These are phyloP conservation scores for Terfezia boudieri DNA, from an alignment of 495 filamentous ascomycete genomes.

Conservation along the genomic window DNA sequence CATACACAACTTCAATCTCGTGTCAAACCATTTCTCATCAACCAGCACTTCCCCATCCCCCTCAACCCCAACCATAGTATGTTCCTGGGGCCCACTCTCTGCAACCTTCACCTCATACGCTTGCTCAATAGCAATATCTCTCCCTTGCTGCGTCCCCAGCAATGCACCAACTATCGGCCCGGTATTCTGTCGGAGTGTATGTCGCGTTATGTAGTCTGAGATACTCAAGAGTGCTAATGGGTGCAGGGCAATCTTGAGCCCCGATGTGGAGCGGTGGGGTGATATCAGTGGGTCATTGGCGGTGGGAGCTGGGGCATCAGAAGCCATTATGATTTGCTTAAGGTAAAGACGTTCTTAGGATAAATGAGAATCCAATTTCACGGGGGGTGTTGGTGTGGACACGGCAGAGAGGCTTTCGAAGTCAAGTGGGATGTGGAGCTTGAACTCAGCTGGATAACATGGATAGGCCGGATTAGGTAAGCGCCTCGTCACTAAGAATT, in stretches of 20 bases:
- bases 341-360: too few species aligned
- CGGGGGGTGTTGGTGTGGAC: too few species aligned
- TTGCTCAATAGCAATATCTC: constrained; percentile 75
- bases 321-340: too few species aligned
- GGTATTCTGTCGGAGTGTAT: constrained; percentile 48
- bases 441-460: too few species aligned
- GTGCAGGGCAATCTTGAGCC: constrained; percentile 67
- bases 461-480: too few species aligned
- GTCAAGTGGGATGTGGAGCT: too few species aligned
- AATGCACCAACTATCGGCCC: constrained; percentile 71
- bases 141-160: constrained; percentile 73
- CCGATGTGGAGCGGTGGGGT: constrained; percentile 43
- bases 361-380: too few species aligned
- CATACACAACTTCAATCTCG: constrained; percentile 67
- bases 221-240: constrained; percentile 89
- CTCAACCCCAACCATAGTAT: not conserved
- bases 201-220: constrained; percentile 86
- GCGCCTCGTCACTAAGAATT: too few species aligned
- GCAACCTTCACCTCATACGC: constrained; percentile 58
- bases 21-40: constrained; percentile 49
- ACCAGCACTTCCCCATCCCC: constrained; percentile 31
- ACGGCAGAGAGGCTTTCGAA: too few species aligned
- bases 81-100: constrained; percentile 11
- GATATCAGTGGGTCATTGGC: constrained; percentile 29
- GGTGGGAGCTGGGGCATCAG: too few species aligned